Conservation (phyloP, 2,329 filamentous ascomycete species). For the Colletotrichum lindemuthianum region DNA sequence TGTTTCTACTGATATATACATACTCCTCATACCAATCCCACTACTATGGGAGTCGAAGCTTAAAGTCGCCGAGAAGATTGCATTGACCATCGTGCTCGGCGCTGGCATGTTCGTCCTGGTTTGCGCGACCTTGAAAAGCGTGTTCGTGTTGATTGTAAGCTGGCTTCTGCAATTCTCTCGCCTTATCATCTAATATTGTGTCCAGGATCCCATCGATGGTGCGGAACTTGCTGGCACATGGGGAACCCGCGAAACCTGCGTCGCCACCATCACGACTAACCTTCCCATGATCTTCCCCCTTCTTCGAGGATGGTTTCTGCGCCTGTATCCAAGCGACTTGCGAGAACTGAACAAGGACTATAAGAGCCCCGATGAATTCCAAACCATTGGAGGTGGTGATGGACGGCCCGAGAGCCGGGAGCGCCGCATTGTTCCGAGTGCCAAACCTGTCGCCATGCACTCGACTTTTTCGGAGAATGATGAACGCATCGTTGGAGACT, state of each 20-base stretch:
- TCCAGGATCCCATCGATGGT: conserved; percentile 52
- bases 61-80: conserved; percentile 49
- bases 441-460: conserved; percentile 47
- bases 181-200: neutral
- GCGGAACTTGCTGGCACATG: conserved; percentile 53
- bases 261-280: conserved; percentile 55
- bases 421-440: conserved; percentile 41
- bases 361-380: conserved; percentile 30
- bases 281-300: conserved; percentile 58
- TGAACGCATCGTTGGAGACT: conserved; percentile 49
- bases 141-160: conserved; percentile 49
- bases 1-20: conserved; percentile 65
- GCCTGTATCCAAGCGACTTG: conserved; percentile 44
- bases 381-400: conserved; percentile 34
- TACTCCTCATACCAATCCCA: conserved; percentile 67
- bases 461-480: conserved; percentile 51
- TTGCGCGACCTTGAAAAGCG: conserved; percentile 49
- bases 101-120: conserved; percentile 52
- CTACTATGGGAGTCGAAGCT: conserved; percentile 55
- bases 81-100: conserved; percentile 49
- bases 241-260: conserved; percentile 56
- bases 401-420: conserved; percentile 41
- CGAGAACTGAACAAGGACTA: conserved; percentile 40
- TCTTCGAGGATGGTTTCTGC: conserved; percentile 51
- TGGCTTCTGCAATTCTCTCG: neutral